Conservation (phyloP, 805 yeast genomes). For the Wickerhamomyces xylosicus region DNA sequence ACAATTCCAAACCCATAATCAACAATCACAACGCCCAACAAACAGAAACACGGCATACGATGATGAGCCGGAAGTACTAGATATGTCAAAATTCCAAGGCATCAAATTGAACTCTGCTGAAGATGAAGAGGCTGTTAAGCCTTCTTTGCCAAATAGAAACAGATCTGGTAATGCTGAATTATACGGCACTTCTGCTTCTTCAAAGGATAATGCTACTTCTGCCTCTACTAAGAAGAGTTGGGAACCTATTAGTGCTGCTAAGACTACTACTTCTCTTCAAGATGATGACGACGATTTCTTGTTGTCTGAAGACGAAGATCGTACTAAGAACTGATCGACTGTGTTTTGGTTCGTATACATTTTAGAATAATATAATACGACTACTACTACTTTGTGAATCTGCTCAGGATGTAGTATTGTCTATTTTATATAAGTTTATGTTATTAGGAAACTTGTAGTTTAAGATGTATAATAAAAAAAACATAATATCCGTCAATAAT, state of each 20-base stretch:
- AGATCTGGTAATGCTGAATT: conserved; percentile 20
- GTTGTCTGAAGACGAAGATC: conserved; percentile 16
- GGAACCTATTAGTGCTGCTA: conserved; percentile 28
- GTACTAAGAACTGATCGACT: no score
- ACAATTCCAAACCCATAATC: conserved; percentile 36
- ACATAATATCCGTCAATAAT: no score
- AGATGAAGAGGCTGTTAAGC: conserved; percentile 1
- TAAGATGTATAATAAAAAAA: no score
- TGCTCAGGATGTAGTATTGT: no score
- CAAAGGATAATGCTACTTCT: conserved; percentile 1
- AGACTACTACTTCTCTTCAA: conserved; percentile 16
- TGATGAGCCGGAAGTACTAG: conserved; percentile 45
- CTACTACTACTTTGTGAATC: no score
- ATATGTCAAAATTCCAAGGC: conserved; percentile 36
- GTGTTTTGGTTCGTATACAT: no score
- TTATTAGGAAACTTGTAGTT: no score
- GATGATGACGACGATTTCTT: conserved; percentile 35
- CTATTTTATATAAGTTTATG: no score
- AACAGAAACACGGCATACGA: conserved; percentile 24
- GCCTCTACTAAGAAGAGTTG: conserved; percentile 20
- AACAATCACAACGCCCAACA: conserved; percentile 30
- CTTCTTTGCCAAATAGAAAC: conserved; percentile 22
- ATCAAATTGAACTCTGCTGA: conserved; percentile 30
- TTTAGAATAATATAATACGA: no score
- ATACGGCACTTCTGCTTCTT: conserved; percentile 16